Conservation (phyloP, 1,139 yeast genomes). For the Geotrichum carabidarum region DNA sequence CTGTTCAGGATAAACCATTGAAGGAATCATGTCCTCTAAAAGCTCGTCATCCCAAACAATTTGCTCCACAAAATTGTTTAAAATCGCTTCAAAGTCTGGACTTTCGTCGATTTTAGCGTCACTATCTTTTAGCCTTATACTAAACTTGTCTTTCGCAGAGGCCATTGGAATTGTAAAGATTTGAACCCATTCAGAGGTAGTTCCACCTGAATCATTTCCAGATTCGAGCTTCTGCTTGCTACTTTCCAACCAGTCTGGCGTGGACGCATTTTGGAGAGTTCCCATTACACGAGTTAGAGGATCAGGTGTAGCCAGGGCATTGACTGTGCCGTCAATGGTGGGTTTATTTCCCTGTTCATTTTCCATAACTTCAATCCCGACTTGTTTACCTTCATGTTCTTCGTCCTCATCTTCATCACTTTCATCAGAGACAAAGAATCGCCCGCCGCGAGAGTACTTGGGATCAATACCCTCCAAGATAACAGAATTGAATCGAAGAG, state of each 20-base stretch:
- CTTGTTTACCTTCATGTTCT: constrained; percentile 4
- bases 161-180: constrained; percentile 14
- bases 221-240: not conserved
- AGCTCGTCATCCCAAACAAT: constrained; percentile 44
- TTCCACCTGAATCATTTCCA: not conserved
- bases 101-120: constrained; percentile 21
- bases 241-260: constrained; percentile 15
- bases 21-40: constrained; percentile 28
- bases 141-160: constrained; percentile 3
- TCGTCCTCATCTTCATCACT: constrained; percentile 26
- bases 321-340: not conserved
- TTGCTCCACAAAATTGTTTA: constrained; percentile 40
- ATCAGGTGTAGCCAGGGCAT: constrained; percentile 16
- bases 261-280: constrained; percentile 12
- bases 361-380: constrained; percentile 10
- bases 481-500: constrained; percentile 71
- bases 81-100: constrained; percentile 25
- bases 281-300: constrained; percentile 16
- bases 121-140: constrained; percentile 24
- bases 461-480: constrained; percentile 72
- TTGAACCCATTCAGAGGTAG: constrained; percentile 21
- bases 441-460: constrained; percentile 81
- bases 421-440: constrained; percentile 54
- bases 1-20: constrained; percentile 7
- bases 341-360: constrained; percentile 2